These are phyloP conservation scores for Excoecaria agallocha DNA, from an alignment of 345 rosid genomes.

Conservation along the genomic window DNA sequence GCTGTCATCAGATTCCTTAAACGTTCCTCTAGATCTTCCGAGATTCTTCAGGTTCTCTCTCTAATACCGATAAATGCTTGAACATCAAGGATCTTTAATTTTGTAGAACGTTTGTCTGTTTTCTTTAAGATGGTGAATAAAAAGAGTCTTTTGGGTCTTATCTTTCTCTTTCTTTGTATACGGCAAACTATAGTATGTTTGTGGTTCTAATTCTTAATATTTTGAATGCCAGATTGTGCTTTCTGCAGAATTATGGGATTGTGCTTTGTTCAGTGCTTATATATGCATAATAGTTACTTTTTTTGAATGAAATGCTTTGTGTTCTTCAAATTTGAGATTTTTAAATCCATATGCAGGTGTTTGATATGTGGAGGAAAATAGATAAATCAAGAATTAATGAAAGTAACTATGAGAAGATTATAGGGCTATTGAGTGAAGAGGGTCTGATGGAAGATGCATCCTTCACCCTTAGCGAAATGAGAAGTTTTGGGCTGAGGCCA, in stretches of 20 bases:
- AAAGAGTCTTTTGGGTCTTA: not conserved
- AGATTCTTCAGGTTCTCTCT: conserved; percentile 51
- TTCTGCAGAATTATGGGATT: not conserved
- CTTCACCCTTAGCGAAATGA: conserved; percentile 45
- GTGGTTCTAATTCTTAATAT: not conserved
- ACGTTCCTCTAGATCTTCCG: conserved; percentile 38
- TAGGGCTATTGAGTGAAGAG: conserved; percentile 45
- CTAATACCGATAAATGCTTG: not conserved
- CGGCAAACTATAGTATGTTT: not conserved
- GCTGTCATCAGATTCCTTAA: conserved; percentile 51
- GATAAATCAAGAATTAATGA: conserved; percentile 48
- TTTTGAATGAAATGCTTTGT: not conserved
- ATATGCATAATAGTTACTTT: not conserved
- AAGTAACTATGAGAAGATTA: conserved; percentile 51
- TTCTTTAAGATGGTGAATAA: not conserved
- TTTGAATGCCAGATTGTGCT: not conserved
- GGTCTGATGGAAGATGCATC: conserved; percentile 46
- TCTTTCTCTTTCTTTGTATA: not conserved
- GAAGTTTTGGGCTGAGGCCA: conserved; percentile 33
- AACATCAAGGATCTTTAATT: not conserved
- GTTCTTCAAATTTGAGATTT: conserved; percentile 8
- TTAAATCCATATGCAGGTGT: conserved; percentile 41
- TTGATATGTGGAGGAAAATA: conserved; percentile 55
- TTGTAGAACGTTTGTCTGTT: not conserved
- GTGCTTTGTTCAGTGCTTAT: not conserved